phyloP scores from a whole-genome alignment of 176 grass and related monocot species.

The Musa beccarii region DNA sequence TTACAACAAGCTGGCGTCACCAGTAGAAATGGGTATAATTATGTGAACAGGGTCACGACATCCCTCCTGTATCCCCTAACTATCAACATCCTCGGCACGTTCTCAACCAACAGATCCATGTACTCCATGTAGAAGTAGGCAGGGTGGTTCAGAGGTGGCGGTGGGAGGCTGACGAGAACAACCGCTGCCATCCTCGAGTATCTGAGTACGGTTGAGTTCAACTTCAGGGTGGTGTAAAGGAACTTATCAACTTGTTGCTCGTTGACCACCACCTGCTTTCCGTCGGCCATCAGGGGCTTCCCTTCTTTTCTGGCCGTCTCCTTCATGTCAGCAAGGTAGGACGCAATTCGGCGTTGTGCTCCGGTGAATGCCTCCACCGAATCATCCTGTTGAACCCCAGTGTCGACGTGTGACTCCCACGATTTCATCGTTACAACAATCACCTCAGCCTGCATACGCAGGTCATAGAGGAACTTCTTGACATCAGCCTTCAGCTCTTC shows the following conservation, averaged over 20 bases:
- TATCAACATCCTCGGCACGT: constrained; percentile 94
- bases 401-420: constrained; percentile 54
- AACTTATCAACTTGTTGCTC: constrained; percentile 95
- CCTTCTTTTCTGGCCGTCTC: constrained; percentile 61
- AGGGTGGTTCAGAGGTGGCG: constrained; percentile 68
- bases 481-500: constrained; percentile 96
- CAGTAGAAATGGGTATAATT: constrained; percentile 3
- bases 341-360: constrained; percentile 58
- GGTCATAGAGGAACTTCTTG: constrained; percentile 94
- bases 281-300: constrained; percentile 49
- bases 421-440: constrained; percentile 88
- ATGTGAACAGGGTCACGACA: constrained; percentile 93
- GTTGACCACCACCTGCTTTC: constrained; percentile 66
- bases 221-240: constrained; percentile 80
- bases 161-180: constrained; percentile 90
- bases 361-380: constrained; percentile 66
- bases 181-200: constrained; percentile 96
- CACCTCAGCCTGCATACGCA: constrained; percentile 95
- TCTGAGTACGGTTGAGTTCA: constrained; percentile 87
- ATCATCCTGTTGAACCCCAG: constrained; percentile 54
- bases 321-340: constrained; percentile 81
- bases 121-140: constrained; percentile 99
- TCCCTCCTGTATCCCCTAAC: constrained; percentile 93
- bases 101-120: constrained; percentile 97
- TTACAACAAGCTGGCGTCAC: neutral